Conservation (phyloP, 2,329 filamentous ascomycete species). For the Fusarium sp. region DNA sequence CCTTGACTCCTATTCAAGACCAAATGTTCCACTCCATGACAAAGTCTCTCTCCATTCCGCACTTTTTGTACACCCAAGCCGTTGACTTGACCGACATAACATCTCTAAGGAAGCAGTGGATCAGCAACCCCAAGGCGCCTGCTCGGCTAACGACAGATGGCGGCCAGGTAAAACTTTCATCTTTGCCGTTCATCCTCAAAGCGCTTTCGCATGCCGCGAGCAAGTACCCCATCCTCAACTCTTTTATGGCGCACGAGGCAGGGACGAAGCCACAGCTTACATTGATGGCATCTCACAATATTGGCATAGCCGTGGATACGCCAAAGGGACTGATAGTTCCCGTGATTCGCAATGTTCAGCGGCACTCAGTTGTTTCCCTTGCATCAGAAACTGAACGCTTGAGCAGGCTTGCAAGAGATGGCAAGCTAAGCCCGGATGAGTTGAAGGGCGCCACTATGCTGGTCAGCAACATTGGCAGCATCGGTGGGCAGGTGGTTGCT, state of each 20-base stretch:
- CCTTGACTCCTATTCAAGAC: constrained; percentile 8
- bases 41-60: constrained; percentile 16
- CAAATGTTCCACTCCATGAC: constrained; percentile 34
- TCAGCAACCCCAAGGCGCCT: not conserved
- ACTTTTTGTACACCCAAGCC: constrained; percentile 28
- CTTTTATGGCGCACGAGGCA: not conserved
- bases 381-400: constrained; percentile 9
- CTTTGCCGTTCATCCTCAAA: constrained; percentile 21
- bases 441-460: constrained; percentile 16
- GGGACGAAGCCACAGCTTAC: not conserved
- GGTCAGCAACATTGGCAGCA: constrained; percentile 16
- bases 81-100: constrained; percentile 18
- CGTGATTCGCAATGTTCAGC: constrained; percentile 20
- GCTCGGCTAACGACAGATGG: not conserved
- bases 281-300: constrained; percentile 18
- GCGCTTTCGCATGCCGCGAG: constrained; percentile 16
- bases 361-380: constrained; percentile 13
- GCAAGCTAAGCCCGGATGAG: constrained; percentile 4
- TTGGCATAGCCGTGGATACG: constrained; percentile 26
- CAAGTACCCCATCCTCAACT: constrained; percentile 11
- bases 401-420: not conserved
- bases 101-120: not conserved
- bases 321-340: constrained; percentile 24
- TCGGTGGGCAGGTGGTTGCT: constrained; percentile 4
- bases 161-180: not conserved